Evolutionary conservation across 768 basidiomycete species (phyloP).

Genomic region (Collybia nuda): DNA sequence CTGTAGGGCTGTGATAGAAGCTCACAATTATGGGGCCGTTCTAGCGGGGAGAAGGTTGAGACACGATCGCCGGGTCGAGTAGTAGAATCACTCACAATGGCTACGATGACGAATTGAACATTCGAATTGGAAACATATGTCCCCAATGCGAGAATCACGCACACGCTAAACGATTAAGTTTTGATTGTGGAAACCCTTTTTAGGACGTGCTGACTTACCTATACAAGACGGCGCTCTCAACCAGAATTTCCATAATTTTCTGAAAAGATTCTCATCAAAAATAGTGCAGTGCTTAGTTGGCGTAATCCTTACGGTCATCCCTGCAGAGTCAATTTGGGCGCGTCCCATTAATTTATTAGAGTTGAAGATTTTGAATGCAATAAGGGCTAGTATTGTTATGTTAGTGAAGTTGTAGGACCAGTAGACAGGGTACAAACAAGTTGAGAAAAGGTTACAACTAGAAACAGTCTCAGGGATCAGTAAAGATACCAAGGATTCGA

Average conservation of each 20-base stretch:
- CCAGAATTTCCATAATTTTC: slow-evolving; percentile 22
- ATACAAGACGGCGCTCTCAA: slow-evolving; percentile 19
- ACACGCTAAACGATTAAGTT: slow-evolving; percentile 4
- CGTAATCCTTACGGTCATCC: slow-evolving; percentile 5
- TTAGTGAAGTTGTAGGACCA: background rate
- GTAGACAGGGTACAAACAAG: slow-evolving; percentile 3
- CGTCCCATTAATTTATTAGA: slow-evolving; percentile 9
- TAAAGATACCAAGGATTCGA: background rate
- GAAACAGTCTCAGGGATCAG: background rate
- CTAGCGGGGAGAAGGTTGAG: slow-evolving; percentile 12
- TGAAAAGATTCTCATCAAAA: slow-evolving; percentile 2
- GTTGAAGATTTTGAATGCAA: slow-evolving; percentile 16
- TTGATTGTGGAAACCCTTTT: background rate
- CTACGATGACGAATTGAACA: slow-evolving; percentile 16
- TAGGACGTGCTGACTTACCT: slow-evolving; percentile 5
- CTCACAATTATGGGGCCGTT: slow-evolving; percentile 19
- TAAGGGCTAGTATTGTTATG: slow-evolving; percentile 11
- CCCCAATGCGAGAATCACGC: slow-evolving; percentile 11
- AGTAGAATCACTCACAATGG: slow-evolving; percentile 9
- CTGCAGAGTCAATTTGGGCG: slow-evolving; percentile 1
- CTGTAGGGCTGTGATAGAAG: background rate
- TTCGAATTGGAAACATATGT: slow-evolving; percentile 15
- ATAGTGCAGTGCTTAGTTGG: background rate
- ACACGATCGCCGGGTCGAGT: background rate
- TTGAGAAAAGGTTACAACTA: slow-evolving; percentile 20